Base-by-base conservation (phyloP, 2,329 filamentous ascomycete genomes). In the Penicillium sp. region DNA sequence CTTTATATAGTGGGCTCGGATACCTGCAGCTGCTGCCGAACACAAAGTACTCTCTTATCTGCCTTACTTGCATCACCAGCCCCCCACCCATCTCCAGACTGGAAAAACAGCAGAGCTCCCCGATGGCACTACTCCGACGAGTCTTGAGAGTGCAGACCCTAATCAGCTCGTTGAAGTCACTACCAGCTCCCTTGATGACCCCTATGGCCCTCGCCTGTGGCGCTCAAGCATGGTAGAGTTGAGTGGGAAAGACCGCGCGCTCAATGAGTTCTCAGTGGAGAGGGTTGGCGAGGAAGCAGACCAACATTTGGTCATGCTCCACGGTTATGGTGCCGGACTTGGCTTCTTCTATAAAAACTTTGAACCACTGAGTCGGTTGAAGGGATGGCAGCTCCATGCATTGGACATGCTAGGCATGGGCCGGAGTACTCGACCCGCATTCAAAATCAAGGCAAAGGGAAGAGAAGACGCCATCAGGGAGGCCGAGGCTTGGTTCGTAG, bases 331-430 rank as follows among this genome's bases (percentile, higher is more conserved):
- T 44, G 94, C 94, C 2, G 94, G 94, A 0, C 82, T 99, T 0
- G 94, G 93, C 22, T 97, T 99, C 76, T 99, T 96, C 80, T 99
- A 97, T 81, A 93, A 94, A 77, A 99, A 99, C 72, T 96, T 96
- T 58, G 94, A 99, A 73, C 86, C 88, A 6, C 77, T 99, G 33
- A 92, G 88, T 43, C 86, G 92, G 17, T 77, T 86, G 1, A 80
- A 82, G 28, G 91, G 92, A 28, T 95, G 94, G 86, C 92, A 90
- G 67, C 77, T 99, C 17, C 97, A 94, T 70, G 91, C 93, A 1
- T 79, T 99, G n/a, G 93, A 99, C 68, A 85, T 97, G 82, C 81
- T 97, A 16, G 93, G 93, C 56, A 97, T 97, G 90, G 93, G 93
- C 56, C 88, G 95, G 67, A 95, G 90, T 55, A 88, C 85, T 26